Percentiles rank a stretch among this genome's conserved stretches.
Conservation (phyloP, 495 filamentous ascomycete genomes). For the Penicillium daleae region DNA sequence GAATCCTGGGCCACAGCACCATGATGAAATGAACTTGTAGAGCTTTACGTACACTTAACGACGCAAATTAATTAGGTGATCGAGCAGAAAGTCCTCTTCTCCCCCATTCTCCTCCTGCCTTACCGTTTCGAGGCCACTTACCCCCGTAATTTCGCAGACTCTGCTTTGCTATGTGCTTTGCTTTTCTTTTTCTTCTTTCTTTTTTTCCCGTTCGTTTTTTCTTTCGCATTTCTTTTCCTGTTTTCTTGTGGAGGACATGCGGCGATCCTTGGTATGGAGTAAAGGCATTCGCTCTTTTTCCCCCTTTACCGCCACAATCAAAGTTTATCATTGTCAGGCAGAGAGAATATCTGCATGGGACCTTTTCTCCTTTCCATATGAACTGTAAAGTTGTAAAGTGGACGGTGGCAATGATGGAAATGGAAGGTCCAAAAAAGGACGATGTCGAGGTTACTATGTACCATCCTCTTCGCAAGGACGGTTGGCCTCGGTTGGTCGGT, state of each 20-base stretch:
- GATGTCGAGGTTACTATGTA: neutral
- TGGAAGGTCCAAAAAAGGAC: constrained; percentile 14
- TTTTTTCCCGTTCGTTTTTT: neutral
- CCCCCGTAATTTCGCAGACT: neutral
- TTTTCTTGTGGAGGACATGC: neutral
- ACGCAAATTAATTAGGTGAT: neutral
- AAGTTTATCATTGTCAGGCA: constrained; percentile 13
- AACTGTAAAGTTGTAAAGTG: neutral
- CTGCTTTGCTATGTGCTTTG: neutral
- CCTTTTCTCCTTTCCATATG: neutral
- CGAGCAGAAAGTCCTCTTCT: neutral
- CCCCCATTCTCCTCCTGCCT: neutral
- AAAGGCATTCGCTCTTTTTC: neutral
- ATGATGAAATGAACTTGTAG: neutral
- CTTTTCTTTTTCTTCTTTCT: neutral
- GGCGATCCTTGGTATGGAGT: constrained; percentile 6
- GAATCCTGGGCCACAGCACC: constrained; percentile 7
- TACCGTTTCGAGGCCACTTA: neutral
- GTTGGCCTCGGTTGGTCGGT: constrained; percentile 24
- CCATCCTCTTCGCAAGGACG: constrained; percentile 22
- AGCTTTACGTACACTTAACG: neutral
- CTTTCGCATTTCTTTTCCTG: neutral
- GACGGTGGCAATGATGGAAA: constrained; percentile 19
- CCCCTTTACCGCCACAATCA: constrained; percentile 14
- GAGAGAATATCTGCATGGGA: constrained; percentile 10